Percentiles rank a stretch among this genome's conserved stretches.
Conservation (phyloP, 2,329 filamentous ascomycete genomes). For the Talaromyces marneffei region DNA sequence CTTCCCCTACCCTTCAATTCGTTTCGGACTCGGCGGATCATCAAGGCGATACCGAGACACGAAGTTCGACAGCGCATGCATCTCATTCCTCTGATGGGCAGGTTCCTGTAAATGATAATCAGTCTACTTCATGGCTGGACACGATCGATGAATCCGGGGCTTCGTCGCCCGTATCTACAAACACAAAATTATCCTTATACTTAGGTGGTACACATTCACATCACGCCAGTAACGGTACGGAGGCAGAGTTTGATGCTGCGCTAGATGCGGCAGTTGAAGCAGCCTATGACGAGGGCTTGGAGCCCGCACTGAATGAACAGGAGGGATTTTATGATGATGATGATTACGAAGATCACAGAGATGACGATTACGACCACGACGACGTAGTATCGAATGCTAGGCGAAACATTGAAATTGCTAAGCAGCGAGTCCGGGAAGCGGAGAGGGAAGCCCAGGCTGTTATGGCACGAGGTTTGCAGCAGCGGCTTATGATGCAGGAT, state of each 20-base stretch:
- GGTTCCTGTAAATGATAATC: slow-evolving; percentile 58
- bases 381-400: slow-evolving; percentile 47
- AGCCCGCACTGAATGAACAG: slow-evolving; percentile 50
- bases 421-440: slow-evolving; percentile 67
- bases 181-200: slow-evolving; percentile 68
- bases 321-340: slow-evolving; percentile 22
- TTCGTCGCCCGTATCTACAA: slow-evolving; percentile 71
- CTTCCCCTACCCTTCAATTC: slow-evolving; percentile 59
- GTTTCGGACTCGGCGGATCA: slow-evolving; percentile 37
- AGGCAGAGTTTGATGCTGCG: slow-evolving; percentile 88
- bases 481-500: slow-evolving; percentile 38
- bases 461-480: slow-evolving; percentile 56
- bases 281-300: slow-evolving; percentile 86
- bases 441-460: slow-evolving; percentile 63
- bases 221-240: slow-evolving; percentile 63
- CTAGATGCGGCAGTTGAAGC: slow-evolving; percentile 93
- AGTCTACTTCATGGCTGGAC: slow-evolving; percentile 88
- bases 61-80: not conserved
- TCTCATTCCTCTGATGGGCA: slow-evolving; percentile 2
- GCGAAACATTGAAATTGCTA: slow-evolving; percentile 66
- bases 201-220: slow-evolving; percentile 54
- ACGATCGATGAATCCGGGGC: slow-evolving; percentile 85
- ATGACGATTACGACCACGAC: slow-evolving; percentile 17
- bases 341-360: slow-evolving; percentile 5
- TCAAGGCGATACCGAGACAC: not conserved